Percentiles rank a stretch among this genome's conserved stretches.
These are phyloP conservation scores for Hericium erinaceus DNA, from an alignment of 768 basidiomycete genomes.

Conservation along the genomic window DNA sequence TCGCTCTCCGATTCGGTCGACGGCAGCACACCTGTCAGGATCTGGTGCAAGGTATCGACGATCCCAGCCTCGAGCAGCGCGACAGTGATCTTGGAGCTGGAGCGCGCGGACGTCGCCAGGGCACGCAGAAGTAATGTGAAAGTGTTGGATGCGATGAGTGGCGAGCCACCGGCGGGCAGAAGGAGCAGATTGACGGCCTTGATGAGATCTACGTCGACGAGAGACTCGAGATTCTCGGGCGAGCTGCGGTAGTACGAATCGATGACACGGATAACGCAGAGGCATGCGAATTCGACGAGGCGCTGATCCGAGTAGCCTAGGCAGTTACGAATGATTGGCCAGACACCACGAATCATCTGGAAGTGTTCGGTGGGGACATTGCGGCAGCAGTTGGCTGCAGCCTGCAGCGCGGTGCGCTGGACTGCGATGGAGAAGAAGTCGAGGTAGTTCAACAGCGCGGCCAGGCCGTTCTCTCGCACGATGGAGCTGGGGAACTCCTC, in stretches of 20 bases:
- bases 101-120: conserved; percentile 78
- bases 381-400: conserved; percentile 94
- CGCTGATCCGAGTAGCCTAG: conserved; percentile 89
- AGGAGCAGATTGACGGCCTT: conserved; percentile 79
- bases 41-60: conserved; percentile 88
- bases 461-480: conserved; percentile 89
- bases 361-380: conserved; percentile 87
- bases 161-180: conserved; percentile 78
- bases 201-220: conserved; percentile 75
- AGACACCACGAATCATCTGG: conserved; percentile 78
- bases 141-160: conserved; percentile 77
- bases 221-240: conserved; percentile 75
- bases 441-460: conserved; percentile 88
- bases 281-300: conserved; percentile 93
- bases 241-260: conserved; percentile 86
- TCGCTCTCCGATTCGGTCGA: conserved; percentile 43
- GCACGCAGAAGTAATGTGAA: conserved; percentile 84
- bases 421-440: conserved; percentile 99
- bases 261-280: conserved; percentile 89
- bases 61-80: conserved; percentile 87
- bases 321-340: conserved; percentile 90
- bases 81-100: conserved; percentile 81
- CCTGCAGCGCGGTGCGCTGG: conserved; percentile 92
- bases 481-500: conserved; percentile 95
- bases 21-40: conserved; percentile 89